Conservation (phyloP, 495 filamentous ascomycete genomes). For the Aspergillus diversus region DNA sequence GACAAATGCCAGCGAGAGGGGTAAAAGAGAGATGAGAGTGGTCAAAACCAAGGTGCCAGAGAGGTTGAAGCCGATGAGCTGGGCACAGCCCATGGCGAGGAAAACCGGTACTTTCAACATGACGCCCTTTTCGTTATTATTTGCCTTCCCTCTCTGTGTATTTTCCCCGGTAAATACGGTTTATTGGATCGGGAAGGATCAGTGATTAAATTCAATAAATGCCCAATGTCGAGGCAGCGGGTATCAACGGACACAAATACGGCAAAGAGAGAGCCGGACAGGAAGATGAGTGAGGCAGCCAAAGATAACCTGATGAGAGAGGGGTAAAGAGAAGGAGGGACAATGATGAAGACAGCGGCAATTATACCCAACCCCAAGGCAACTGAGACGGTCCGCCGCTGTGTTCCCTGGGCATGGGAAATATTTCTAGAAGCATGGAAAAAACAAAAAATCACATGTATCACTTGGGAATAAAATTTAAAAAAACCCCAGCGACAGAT, state of each 20-base stretch:
- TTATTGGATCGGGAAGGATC: too few species aligned
- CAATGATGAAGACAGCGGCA: background rate
- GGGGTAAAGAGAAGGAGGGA: background rate
- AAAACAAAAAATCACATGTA: too few species aligned
- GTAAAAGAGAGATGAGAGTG: background rate
- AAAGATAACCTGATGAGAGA: background rate
- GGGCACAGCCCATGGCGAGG: slow-evolving; percentile 14
- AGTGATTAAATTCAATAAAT: background rate
- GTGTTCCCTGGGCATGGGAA: too few species aligned
- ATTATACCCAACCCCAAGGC: too few species aligned
- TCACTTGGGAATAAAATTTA: too few species aligned
- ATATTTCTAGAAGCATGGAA: too few species aligned
- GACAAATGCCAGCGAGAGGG: slow-evolving; percentile 7
- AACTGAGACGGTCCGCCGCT: too few species aligned
- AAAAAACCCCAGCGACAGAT: too few species aligned
- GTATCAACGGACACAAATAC: background rate
- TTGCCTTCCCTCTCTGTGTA: background rate
- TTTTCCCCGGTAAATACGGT: too few species aligned
- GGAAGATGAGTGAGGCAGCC: background rate
- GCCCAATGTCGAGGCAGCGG: background rate
- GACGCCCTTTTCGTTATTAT: background rate
- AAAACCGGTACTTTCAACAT: slow-evolving; percentile 9
- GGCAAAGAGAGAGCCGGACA: background rate
- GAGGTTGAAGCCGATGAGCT: background rate
- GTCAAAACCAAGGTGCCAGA: background rate